A percentile compares a stretch with the other conserved stretches of the same genome.
Evolutionary conservation across 352 stramenopile genomes (phyloP).

Genomic region (Poterioochromonas sp.): DNA sequence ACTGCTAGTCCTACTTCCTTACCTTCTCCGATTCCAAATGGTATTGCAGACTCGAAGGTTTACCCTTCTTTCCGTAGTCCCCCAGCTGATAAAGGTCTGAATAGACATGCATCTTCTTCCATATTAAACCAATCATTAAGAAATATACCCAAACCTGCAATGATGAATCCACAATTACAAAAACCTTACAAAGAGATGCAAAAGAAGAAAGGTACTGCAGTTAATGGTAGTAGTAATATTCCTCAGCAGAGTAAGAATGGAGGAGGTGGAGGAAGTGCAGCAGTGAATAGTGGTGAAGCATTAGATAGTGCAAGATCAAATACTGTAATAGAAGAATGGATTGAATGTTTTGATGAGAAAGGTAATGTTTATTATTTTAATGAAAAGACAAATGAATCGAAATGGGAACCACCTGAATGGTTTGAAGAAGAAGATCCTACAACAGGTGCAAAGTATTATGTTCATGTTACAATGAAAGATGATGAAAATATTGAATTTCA

Average conservation of each 20-base stretch:
- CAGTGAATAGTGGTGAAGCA: not conserved
- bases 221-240: not conserved
- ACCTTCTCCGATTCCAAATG: too few relatives aligned
- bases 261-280: not conserved
- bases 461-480: not conserved
- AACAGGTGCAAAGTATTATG: conserved; percentile 9
- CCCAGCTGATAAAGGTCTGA: too few relatives aligned
- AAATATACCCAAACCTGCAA: not conserved
- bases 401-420: conserved; percentile 11
- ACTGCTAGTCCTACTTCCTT: too few relatives aligned
- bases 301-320: not conserved
- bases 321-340: not conserved
- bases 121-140: not conserved
- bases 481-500: not conserved
- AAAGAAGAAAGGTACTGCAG: not conserved
- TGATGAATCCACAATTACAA: too few relatives aligned
- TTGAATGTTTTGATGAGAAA: not conserved
- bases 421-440: conserved; percentile 4
- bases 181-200: not conserved
- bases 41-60: too few relatives aligned
- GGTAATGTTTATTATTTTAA: conserved; percentile 25
- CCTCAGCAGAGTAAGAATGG: not conserved
- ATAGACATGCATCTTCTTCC: too few relatives aligned
- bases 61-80: too few relatives aligned
- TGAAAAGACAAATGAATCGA: not conserved